Evolutionary conservation across 1,284 basidiomycete genomes (phyloP).

Genomic region (Apiotrichum domesticum): DNA sequence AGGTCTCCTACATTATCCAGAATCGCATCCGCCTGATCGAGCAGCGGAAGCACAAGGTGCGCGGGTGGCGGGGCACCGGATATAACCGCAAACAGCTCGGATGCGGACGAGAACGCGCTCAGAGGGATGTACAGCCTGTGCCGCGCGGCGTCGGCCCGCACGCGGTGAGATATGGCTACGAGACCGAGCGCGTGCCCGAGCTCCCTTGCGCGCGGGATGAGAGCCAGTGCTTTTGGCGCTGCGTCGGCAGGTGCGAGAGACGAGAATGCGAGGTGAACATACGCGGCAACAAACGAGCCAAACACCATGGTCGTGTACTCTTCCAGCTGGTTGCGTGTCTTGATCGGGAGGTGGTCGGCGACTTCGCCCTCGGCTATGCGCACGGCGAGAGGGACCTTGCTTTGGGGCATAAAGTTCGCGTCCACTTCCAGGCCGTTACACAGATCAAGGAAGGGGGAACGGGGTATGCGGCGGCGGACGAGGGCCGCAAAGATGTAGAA

Average conservation of each 20-base stretch:
- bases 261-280: constrained; percentile 48
- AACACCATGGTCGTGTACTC: constrained; percentile 48
- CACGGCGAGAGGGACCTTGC: not conserved
- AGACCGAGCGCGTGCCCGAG: constrained; percentile 49
- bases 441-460: constrained; percentile 47
- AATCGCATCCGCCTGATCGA: constrained; percentile 29
- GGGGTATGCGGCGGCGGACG: constrained; percentile 39
- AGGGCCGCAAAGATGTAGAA: constrained; percentile 44
- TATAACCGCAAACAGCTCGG: constrained; percentile 14
- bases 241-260: not conserved
- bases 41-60: constrained; percentile 7
- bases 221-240: not conserved
- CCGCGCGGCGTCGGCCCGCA: constrained; percentile 44
- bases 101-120: constrained; percentile 22
- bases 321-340: constrained; percentile 43
- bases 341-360: constrained; percentile 37
- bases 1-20: constrained; percentile 20
- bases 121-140: constrained; percentile 48
- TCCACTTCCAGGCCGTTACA: constrained; percentile 47
- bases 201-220: constrained; percentile 26
- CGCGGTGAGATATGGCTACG: constrained; percentile 47
- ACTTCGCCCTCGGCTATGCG: constrained; percentile 5
- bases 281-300: constrained; percentile 47
- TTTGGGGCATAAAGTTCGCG: constrained; percentile 24
- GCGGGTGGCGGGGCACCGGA: constrained; percentile 2